Conservation (phyloP, 345 rosid species). For the Passiflora organensis region DNA sequence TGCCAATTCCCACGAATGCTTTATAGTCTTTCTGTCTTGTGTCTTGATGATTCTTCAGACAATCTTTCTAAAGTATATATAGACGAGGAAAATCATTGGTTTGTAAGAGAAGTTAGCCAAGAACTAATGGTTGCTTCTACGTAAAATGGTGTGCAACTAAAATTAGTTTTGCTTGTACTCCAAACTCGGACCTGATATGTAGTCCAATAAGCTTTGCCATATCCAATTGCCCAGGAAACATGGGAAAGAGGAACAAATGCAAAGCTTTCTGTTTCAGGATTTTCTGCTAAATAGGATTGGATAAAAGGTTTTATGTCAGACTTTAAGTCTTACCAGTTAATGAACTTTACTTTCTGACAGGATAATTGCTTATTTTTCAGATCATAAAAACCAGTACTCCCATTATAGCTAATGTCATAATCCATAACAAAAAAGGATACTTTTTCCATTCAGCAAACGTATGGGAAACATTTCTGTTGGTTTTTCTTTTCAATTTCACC, state of each 20-base stretch:
- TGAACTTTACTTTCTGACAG: no score
- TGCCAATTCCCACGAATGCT: background rate
- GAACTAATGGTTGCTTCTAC: conserved; percentile 18
- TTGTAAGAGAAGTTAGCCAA: background rate
- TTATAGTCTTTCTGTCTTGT: background rate
- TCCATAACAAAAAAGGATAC: no score
- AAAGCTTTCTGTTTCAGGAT: background rate
- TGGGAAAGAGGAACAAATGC: background rate
- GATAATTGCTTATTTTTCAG: background rate
- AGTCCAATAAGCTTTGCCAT: conserved; percentile 7
- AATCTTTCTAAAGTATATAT: conserved; percentile 3
- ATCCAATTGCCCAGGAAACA: background rate
- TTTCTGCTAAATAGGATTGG: background rate
- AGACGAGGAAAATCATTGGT: background rate
- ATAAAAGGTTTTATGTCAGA: background rate
- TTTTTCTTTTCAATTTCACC: no score
- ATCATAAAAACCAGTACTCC: background rate
- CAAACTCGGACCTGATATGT: background rate
- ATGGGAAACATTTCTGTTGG: conserved; percentile 5
- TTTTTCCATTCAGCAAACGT: conserved; percentile 3
- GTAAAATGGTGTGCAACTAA: conserved; percentile 10
- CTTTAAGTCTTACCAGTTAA: no score
- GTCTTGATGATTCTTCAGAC: conserved; percentile 4
- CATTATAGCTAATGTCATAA: background rate
- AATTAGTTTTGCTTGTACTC: conserved; percentile 21